Percentiles rank a stretch among this genome's conserved stretches.
phyloP scores from a whole-genome alignment of 1,284 basidiomycete species.

The Veloboletus limbatus region DNA sequence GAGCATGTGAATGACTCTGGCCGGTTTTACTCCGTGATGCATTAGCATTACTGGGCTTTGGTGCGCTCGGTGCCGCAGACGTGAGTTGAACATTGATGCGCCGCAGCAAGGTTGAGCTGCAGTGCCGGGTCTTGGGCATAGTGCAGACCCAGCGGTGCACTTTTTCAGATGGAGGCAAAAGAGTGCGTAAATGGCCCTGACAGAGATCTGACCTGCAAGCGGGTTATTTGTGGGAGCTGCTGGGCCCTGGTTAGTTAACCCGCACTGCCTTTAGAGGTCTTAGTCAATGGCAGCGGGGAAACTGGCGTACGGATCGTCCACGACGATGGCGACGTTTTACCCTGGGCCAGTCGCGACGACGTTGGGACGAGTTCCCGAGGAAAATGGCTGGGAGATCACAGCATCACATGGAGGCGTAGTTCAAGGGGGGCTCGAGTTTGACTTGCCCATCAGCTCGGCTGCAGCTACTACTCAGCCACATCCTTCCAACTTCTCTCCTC shows the following conservation, averaged over 20 bases:
- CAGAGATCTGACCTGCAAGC: not conserved
- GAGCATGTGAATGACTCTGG: not conserved
- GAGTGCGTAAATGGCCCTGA: not conserved
- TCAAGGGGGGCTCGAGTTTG: conserved; percentile 54
- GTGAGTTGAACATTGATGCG: not conserved
- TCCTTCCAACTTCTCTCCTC: conserved; percentile 15
- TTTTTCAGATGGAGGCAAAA: not conserved
- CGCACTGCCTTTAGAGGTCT: conserved; percentile 25
- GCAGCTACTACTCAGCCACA: conserved; percentile 21
- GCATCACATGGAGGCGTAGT: conserved; percentile 58
- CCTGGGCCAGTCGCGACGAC: conserved; percentile 32
- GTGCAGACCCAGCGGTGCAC: not conserved
- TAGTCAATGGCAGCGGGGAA: conserved; percentile 14
- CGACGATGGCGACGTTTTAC: conserved; percentile 38
- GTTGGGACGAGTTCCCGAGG: conserved; percentile 28
- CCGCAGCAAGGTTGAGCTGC: conserved; percentile 2
- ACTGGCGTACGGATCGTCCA: conserved; percentile 11
- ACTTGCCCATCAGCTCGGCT: conserved; percentile 39
- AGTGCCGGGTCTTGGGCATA: conserved; percentile 13
- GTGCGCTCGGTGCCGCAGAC: not conserved
- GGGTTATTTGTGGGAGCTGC: conserved; percentile 9
- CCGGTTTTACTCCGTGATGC: not conserved
- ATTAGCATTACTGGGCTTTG: not conserved
- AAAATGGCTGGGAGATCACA: conserved; percentile 40
- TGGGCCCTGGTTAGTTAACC: conserved; percentile 22